Evolutionary conservation across 441 rosid species (phyloP).

Genomic region (Gossypium schwendimanii): DNA sequence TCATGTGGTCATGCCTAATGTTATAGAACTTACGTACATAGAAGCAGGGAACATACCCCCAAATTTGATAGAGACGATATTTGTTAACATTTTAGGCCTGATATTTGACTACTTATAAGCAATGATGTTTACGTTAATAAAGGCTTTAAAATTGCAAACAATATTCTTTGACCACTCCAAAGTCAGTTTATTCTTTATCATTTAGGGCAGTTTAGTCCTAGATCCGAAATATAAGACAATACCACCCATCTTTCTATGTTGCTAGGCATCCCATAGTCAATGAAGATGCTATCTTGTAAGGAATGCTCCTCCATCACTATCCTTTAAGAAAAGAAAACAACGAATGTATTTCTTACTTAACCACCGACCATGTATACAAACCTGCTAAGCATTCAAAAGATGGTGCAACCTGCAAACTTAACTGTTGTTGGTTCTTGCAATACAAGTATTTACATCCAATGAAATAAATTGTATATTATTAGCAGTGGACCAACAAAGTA

Average conservation of each 20-base stretch:
- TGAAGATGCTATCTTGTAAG: neutral
- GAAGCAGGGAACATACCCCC: neutral
- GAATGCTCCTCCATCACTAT: neutral
- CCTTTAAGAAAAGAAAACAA: too few relatives aligned
- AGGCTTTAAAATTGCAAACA: neutral
- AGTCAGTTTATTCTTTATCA: neutral
- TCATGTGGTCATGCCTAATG: neutral
- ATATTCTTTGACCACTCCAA: neutral
- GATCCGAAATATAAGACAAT: neutral
- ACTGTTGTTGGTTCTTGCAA: conserved; percentile 2
- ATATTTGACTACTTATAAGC: neutral
- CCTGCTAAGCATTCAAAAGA: conserved; percentile 13
- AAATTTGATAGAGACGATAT: neutral
- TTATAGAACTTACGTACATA: neutral
- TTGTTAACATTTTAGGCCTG: neutral
- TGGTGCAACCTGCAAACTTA: conserved; percentile 11
- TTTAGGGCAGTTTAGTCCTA: neutral
- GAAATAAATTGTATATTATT: conserved; percentile 1
- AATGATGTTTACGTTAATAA: neutral
- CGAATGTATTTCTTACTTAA: neutral
- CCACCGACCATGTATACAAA: conserved; percentile 6
- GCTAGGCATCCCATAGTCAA: conserved; percentile 3
- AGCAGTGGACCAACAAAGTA: neutral
- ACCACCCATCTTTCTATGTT: conserved; percentile 13
- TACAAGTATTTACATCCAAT: conserved; percentile 1